A percentile compares a stretch with the other conserved stretches of the same genome.
Conservation (phyloP, 1,284 basidiomycete genomes). For the Pterulicium gracile region DNA sequence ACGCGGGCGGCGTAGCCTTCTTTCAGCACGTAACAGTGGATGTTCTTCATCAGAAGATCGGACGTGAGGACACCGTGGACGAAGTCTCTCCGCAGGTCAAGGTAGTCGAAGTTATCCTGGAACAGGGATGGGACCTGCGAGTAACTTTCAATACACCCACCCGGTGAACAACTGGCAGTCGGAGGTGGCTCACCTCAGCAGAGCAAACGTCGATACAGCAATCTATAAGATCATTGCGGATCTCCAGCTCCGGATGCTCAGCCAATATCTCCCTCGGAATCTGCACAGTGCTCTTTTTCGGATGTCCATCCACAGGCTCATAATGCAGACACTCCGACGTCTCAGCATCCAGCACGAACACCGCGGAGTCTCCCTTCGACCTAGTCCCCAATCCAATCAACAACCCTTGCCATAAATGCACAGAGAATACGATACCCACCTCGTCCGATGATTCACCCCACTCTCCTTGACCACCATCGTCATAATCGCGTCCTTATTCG, state of each 20-base stretch:
- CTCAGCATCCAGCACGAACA: constrained; percentile 64
- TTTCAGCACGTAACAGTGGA: constrained; percentile 79
- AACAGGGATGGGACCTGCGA: constrained; percentile 91
- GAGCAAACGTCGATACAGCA: constrained; percentile 89
- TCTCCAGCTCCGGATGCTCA: constrained; percentile 65
- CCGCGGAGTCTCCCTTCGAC: constrained; percentile 57
- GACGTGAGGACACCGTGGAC: constrained; percentile 95
- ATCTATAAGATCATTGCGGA: constrained; percentile 81
- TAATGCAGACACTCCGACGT: constrained; percentile 76
- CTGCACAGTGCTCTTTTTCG: constrained; percentile 41
- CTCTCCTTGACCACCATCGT: constrained; percentile 86
- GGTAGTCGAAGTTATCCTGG: constrained; percentile 99
- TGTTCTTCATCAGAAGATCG: constrained; percentile 92
- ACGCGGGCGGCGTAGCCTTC: constrained; percentile 86
- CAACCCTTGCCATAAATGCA: constrained; percentile 8
- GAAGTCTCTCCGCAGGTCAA: constrained; percentile 85
- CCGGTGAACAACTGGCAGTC: constrained; percentile 1
- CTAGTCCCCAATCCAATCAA: constrained; percentile 23
- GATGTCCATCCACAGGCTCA: constrained; percentile 58
- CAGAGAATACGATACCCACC: constrained; percentile 33
- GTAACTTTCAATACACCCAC: constrained; percentile 4
- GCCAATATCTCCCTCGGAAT: constrained; percentile 64
- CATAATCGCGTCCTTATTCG: constrained; percentile 92
- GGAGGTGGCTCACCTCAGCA: constrained; percentile 53
- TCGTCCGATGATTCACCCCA: constrained; percentile 59